phyloP scores from a whole-genome alignment of 805 yeast species.

The Candida taoyuanica region DNA sequence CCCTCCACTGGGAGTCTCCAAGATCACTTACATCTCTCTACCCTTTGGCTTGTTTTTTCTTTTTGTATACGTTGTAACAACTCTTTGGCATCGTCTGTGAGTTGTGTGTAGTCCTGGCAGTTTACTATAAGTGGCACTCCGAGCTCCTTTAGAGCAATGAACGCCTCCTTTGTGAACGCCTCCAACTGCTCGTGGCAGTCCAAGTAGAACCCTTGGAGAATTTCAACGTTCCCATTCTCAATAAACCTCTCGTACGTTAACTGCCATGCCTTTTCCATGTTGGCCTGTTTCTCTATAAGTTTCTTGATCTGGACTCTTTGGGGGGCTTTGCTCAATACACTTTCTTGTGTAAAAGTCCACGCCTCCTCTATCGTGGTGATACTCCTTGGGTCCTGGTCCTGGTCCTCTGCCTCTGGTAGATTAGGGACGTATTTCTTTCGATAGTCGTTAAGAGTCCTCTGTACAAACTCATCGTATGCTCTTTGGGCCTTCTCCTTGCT shows the following conservation, averaged over 20 bases:
- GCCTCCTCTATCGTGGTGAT: conserved; percentile 4
- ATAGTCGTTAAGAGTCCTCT: background rate
- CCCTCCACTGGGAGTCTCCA: conserved; percentile 28
- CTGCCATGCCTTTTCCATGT: conserved; percentile 3
- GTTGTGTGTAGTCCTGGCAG: conserved; percentile 1
- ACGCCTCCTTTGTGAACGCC: conserved; percentile 2
- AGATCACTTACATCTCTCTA: conserved; percentile 22
- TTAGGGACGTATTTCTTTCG: background rate
- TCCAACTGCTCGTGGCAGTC: conserved; percentile 6
- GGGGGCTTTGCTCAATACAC: background rate
- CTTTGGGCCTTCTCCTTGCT: conserved; percentile 2
- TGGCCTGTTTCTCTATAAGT: conserved; percentile 6
- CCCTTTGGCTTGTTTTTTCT: background rate
- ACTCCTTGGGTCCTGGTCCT: background rate
- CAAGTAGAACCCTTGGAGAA: conserved; percentile 1
- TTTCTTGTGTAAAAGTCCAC: conserved; percentile 4
- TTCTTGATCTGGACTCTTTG: background rate
- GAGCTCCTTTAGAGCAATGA: conserved; percentile 1
- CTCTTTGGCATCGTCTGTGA: conserved; percentile 4
- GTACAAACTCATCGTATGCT: conserved; percentile 3
- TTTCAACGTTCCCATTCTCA: background rate
- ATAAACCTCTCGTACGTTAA: conserved; percentile 1
- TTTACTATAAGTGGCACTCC: conserved; percentile 8
- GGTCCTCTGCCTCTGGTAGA: background rate
- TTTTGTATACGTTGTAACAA: conserved; percentile 7